phyloP scores from a whole-genome alignment of 1,139 yeast species.

The Sugiyamaella xylanicola region DNA sequence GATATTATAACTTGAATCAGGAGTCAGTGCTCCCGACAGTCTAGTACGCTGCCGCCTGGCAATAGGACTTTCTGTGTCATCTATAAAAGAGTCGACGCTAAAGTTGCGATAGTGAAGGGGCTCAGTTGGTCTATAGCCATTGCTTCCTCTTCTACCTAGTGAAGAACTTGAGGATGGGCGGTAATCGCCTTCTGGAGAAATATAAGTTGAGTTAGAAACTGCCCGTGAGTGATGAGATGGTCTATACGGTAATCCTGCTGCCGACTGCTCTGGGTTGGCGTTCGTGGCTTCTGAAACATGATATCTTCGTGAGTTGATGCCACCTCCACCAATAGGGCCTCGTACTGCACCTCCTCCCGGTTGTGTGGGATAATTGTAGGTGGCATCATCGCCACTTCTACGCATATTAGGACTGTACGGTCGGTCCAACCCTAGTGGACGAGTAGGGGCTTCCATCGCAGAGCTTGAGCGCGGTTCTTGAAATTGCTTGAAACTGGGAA shows the following conservation, averaged over 20 bases:
- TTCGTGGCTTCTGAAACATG: background rate
- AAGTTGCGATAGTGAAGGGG: slow-evolving; percentile 6
- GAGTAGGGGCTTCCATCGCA: slow-evolving; percentile 7
- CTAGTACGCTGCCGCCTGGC: slow-evolving; percentile 23
- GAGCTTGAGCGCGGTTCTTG: background rate
- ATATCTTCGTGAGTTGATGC: background rate
- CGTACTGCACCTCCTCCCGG: slow-evolving; percentile 8
- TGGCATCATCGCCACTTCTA: background rate
- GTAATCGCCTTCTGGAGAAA: background rate
- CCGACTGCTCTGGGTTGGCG: background rate
- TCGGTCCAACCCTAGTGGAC: background rate
- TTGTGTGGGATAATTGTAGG: background rate
- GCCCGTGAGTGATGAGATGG: slow-evolving; percentile 1
- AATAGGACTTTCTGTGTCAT: slow-evolving; percentile 23
- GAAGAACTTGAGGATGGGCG: background rate
- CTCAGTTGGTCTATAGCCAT: slow-evolving; percentile 5
- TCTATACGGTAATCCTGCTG: background rate
- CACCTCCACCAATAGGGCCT: background rate
- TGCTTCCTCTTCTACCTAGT: slow-evolving; percentile 6
- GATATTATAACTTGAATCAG: slow-evolving; percentile 16
- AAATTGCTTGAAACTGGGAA: background rate
- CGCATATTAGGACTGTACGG: background rate
- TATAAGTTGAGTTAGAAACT: slow-evolving; percentile 1
- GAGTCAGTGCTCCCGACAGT: slow-evolving; percentile 16
- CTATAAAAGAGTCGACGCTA: slow-evolving; percentile 10